A percentile compares a stretch with the other conserved stretches of the same genome.
Evolutionary conservation across 2,329 filamentous ascomycete genomes (phyloP).

Genomic region (Botrytis fabae): DNA sequence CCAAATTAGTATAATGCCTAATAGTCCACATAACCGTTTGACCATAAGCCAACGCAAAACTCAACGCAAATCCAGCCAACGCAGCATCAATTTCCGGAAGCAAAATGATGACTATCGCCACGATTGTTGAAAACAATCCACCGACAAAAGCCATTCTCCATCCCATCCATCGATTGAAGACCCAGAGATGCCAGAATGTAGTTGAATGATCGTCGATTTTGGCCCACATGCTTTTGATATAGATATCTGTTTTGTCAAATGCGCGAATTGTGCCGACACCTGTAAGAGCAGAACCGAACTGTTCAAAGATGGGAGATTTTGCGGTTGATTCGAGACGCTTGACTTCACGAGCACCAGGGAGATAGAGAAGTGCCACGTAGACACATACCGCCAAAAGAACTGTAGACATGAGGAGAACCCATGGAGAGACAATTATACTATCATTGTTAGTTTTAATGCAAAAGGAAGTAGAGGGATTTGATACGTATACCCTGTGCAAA

Average conservation of each 20-base stretch:
- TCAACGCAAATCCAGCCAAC: constrained; percentile 73
- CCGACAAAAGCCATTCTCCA: constrained; percentile 71
- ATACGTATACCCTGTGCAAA: constrained; percentile 55
- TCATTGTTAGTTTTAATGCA: constrained; percentile 42
- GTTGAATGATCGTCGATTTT: constrained; percentile 68
- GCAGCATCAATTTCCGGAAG: constrained; percentile 64
- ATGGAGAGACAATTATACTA: constrained; percentile 63
- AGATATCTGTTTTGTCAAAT: constrained; percentile 67
- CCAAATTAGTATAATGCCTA: constrained; percentile 67
- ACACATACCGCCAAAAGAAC: constrained; percentile 58
- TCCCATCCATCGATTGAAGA: constrained; percentile 76
- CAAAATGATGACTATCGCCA: constrained; percentile 63
- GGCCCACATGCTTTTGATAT: constrained; percentile 67
- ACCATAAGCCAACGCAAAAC: constrained; percentile 71
- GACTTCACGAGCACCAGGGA: constrained; percentile 70
- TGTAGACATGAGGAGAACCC: constrained; percentile 62
- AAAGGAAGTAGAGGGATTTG: constrained; percentile 48
- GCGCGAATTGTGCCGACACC: constrained; percentile 76
- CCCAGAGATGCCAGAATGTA: constrained; percentile 66
- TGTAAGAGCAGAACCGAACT: constrained; percentile 70
- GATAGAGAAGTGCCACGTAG: constrained; percentile 61
- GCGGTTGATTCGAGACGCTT: constrained; percentile 76
- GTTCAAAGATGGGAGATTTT: constrained; percentile 79
- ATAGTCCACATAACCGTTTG: constrained; percentile 64
- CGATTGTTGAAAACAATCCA: constrained; percentile 64